Evolutionary conservation across 768 basidiomycete species (phyloP).

Genomic region (Sporobolomyces roseus): DNA sequence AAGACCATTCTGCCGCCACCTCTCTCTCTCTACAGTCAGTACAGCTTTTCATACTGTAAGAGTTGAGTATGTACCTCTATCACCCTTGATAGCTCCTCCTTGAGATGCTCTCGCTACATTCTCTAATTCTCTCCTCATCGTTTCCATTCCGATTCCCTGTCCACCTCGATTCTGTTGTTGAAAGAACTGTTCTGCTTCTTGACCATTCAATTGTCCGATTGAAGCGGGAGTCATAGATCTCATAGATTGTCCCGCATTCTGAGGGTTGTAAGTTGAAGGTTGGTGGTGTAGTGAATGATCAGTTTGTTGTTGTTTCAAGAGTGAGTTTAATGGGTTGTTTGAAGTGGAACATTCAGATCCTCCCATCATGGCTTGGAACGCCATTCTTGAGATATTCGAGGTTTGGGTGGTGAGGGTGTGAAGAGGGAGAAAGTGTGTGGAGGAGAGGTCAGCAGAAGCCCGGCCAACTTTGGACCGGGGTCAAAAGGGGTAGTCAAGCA

Average conservation of each 20-base stretch:
- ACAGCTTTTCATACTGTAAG: too few relatives aligned
- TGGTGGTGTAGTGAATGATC: slow-evolving; percentile 87
- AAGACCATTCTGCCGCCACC: slow-evolving; percentile 38
- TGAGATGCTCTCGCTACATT: slow-evolving; percentile 16
- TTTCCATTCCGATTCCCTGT: slow-evolving; percentile 7
- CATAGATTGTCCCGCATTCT: background rate
- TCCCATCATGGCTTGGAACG: slow-evolving; percentile 48
- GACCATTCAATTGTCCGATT: background rate
- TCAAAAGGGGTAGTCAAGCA: too few relatives aligned
- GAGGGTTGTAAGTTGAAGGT: slow-evolving; percentile 41
- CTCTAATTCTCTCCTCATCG: slow-evolving; percentile 31
- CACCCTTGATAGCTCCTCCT: slow-evolving; percentile 9
- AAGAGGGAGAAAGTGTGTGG: background rate
- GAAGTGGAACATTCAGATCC: slow-evolving; percentile 83
- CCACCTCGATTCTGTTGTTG: background rate
- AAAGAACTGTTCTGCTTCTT: slow-evolving; percentile 39
- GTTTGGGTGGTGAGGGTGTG: background rate
- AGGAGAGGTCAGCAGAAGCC: background rate
- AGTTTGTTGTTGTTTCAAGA: slow-evolving; percentile 82
- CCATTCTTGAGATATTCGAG: too few relatives aligned
- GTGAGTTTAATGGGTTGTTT: slow-evolving; percentile 79
- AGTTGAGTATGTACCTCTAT: slow-evolving; percentile 21
- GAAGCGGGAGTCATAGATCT: background rate
- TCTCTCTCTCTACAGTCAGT: too few relatives aligned
- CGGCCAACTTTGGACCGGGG: background rate